Base-by-base conservation (phyloP, 331 rosid genomes). In the Saraca asoca region DNA sequence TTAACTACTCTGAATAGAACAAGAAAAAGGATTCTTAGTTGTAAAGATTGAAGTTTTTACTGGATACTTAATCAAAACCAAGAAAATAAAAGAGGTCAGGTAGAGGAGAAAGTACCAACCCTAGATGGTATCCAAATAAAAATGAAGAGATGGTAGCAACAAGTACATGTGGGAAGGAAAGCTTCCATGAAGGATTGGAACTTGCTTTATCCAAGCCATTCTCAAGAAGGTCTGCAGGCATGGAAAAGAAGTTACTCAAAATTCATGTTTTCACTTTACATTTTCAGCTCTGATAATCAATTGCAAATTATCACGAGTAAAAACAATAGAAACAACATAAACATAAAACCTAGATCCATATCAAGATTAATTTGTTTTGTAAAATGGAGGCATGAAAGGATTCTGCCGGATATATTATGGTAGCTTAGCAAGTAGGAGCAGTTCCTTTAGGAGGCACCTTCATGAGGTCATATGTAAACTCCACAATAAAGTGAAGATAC, bases 61-160 rank as follows among this genome's bases (percentile, higher is more conserved):
- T 24, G 31, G 31, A 24, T 24, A 24, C 31, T 24, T 3, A 24
- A 24, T 24, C 31, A 24, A 24, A 24, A 41, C 50, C 31, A 42
- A 50, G 48, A 56, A 68, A 58, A 49, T 54, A 73, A 50, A 33
- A 75, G 56, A 51, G 9, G 61, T 48, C 33, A 16, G 38, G 24
- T 44, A 49, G 71, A 63, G 73, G 49, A 65, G 57, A 68, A 74
- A 75, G 71, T 54, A 86, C 97, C 60, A 64, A 93, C 98, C 98
- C 97, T 0, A 83, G 76, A 79, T 93, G 98, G 79, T 93, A 93
- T 77, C 98, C 97, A 75, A 90, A 93, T 70, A 93, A 78, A 78
- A 93, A 90, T 7, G 98, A 80, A 70, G 89, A 45, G 59, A 93
- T 63, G 68, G 90, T 93, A 19, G 95, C 98, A 68, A 73, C 89